phyloP scores from a whole-genome alignment of 495 filamentous ascomycete species.

The Aspergillus sclerotiicarbonarius region DNA sequence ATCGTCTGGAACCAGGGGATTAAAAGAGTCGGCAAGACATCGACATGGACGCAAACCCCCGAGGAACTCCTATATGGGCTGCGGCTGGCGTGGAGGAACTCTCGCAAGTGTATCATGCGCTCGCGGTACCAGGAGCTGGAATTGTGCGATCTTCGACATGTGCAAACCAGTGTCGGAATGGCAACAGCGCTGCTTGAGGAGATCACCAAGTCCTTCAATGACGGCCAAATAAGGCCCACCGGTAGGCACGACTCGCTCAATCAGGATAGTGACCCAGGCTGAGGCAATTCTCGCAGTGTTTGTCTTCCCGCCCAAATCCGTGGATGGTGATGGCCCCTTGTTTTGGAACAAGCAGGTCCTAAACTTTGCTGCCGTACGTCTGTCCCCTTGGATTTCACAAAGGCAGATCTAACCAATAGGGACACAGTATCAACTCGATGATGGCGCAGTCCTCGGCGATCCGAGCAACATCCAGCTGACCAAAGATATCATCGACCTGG shows the following conservation, averaged over 20 bases:
- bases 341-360: constrained; percentile 9
- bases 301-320: background rate
- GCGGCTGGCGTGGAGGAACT: constrained; percentile 5
- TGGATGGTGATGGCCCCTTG: constrained; percentile 1
- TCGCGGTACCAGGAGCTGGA: constrained; percentile 4
- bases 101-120: constrained; percentile 6
- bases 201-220: background rate
- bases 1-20: background rate
- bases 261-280: background rate
- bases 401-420: background rate
- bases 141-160: constrained; percentile 1
- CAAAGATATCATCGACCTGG: constrained; percentile 1
- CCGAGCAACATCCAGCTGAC: constrained; percentile 5
- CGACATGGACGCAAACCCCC: background rate
- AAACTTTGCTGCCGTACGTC: constrained; percentile 4
- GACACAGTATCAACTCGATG: background rate
- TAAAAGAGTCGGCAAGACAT: constrained; percentile 2
- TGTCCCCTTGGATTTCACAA: background rate
- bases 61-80: constrained; percentile 2
- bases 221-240: constrained; percentile 5
- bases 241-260: background rate
- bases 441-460: constrained; percentile 3
- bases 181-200: background rate
- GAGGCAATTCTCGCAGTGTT: background rate
- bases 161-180: background rate